Percentiles rank a stretch among this genome's conserved stretches.
Conservation (phyloP, 2,329 filamentous ascomycete species). For the Neofusicoccum sp. region DNA sequence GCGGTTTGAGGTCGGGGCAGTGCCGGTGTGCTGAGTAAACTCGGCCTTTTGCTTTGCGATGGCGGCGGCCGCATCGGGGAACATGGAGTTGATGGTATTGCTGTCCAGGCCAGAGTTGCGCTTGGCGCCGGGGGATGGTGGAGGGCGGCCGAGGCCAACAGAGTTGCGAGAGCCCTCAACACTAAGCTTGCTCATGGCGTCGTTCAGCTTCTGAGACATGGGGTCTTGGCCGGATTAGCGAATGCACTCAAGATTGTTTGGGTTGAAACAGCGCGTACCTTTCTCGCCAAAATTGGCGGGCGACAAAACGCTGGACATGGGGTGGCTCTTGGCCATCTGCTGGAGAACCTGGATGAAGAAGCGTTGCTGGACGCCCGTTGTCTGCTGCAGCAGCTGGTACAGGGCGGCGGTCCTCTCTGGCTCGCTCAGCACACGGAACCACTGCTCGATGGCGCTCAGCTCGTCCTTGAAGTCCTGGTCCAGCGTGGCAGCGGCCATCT, state of each 20-base stretch:
- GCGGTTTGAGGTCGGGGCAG: constrained; percentile 85
- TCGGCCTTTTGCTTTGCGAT: constrained; percentile 98
- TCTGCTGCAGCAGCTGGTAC: constrained; percentile 95
- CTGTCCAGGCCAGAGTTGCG: constrained; percentile 93
- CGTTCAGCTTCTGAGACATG: constrained; percentile 93
- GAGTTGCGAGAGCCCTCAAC: constrained; percentile 88
- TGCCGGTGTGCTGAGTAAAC: constrained; percentile 92
- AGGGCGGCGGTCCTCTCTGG: constrained; percentile 93
- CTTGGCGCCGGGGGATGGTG: constrained; percentile 77
- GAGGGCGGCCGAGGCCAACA: constrained; percentile 69
- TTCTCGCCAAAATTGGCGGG: constrained; percentile 93
- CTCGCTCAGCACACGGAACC: constrained; percentile 97
- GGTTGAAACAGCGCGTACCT: constrained; percentile 57
- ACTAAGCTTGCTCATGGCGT: constrained; percentile 94
- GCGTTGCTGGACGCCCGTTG: constrained; percentile 96
- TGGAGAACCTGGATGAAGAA: constrained; percentile 99
- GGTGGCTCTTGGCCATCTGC: constrained; percentile 98
- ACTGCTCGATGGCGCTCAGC: constrained; percentile 97
- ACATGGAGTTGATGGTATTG: constrained; percentile 97
- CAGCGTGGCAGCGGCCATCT: constrained; percentile 98
- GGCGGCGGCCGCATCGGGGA: constrained; percentile 96
- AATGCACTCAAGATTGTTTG: background rate
- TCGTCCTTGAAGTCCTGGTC: constrained; percentile 99
- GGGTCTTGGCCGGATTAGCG: constrained; percentile 65
- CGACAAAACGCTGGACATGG: constrained; percentile 93